Evolutionary conservation across 768 basidiomycete species (phyloP), one percentile per base, ranked within the genome.

Genomic region (Suillus tomentosus): DNA sequence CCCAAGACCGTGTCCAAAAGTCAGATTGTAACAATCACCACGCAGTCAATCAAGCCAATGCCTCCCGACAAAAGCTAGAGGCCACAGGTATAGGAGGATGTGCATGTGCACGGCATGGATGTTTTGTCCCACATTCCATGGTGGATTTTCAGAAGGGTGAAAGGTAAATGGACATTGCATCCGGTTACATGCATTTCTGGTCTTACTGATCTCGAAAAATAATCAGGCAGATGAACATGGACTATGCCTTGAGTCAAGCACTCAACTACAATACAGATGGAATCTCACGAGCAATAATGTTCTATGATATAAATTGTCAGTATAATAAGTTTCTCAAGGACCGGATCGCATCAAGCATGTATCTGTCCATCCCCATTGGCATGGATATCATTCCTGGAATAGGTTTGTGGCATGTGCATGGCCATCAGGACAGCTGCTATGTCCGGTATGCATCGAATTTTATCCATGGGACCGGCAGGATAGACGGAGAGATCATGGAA

Each of bases 221-320:
- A 27, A 27, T 27, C 27, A 27, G 27, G 27, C 27, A 27, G 27
- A 27, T 27, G 27, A 27, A 27, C 27, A 27, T 27, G 27, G 27
- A 27, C 27, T 27, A 27, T 27, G 27, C 27, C 27, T 27, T 27
- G 27, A 27, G 27, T 27, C 27, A 27, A 27, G 27, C 27, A 27
- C 27, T 27, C 27, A 27, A 27, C 27, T 27, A 27, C 27, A 3
- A 27, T 27, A 27, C 27, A 62, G 61, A 60, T 3, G 59, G 48
- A 6, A 60, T 68, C 9, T 3, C 13, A n/a, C 36, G 3, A 1
- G 42, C 57, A 9, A 40, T 70, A 1, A 42, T 72, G 0, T 68
- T 74, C 0, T 78, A 78, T 65, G 73, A 77, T 57, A 70, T 76
- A n/a, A 65, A 64, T 11, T 78, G 75, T 54, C 67, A 75, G 60